Base-by-base conservation (phyloP, 495 filamentous ascomycete species). In the Trichoderma asperelloides region DNA sequence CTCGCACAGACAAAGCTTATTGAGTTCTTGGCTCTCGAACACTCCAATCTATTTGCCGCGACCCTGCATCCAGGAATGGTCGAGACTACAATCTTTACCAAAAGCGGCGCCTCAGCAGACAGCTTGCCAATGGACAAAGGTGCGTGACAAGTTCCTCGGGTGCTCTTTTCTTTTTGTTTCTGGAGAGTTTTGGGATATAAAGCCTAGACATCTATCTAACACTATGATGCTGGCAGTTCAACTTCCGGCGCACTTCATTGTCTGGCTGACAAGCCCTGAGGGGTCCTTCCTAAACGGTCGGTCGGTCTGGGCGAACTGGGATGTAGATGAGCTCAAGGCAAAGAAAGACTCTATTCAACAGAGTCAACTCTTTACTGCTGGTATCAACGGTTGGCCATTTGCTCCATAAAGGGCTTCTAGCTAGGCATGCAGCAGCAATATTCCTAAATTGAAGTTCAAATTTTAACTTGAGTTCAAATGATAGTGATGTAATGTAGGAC, bases 281-380 rank as follows among this genome's bases (percentile, higher is more conserved):
- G 77, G 78, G 3, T 68, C 66, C 5, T 81, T 80, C 67, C 68
- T 82, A 37, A 76, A 71, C 21, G 78, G 78, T 11, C 75, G 72
- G 62, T 73, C 74, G 16, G 72, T 80, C 0, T 82, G 73, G 71
- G 71, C 71, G 2, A 81, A 81, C 66, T 84, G 80, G 80, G 82
- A 83, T 70, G 78, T 83, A 3, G 75, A 78, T 11, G 80, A 82
- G 70, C 68, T 84, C 25, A 27, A 60, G 55, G 55, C 55, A 30
- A 60, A 60, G 55, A 25, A 23, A 2, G 55, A 27, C 12, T 25
- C 55, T 11, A 60, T 60, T 15, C 23, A 60, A 21, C 55, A 60
- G 55, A 60, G 55, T 25, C 55, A 60, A 25, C 55, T 60, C 25
- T 60, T 16, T 16, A 60, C 55, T 5, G 55, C 55, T 30, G 55